Percentiles rank a stretch among this genome's conserved stretches.
These are phyloP conservation scores for Psilocybe subaeruginosa DNA, from an alignment of 768 basidiomycete genomes.

Conservation along the genomic window DNA sequence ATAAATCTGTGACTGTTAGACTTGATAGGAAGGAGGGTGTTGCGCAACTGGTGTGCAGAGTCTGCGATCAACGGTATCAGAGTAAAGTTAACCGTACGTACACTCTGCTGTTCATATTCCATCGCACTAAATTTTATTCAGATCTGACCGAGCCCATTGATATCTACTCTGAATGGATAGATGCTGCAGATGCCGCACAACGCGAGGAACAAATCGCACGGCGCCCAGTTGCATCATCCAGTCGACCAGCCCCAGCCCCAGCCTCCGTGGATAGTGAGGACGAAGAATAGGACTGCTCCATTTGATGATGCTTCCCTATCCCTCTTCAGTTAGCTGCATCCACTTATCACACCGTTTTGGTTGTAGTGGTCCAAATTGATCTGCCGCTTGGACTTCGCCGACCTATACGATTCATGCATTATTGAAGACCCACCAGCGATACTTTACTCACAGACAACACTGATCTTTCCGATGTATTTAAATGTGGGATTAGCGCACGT, in stretches of 20 bases:
- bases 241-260: constrained; percentile 49
- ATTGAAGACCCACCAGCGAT: too few species aligned
- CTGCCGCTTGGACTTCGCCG: neutral
- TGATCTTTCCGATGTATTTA: too few species aligned
- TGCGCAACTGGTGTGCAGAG: constrained; percentile 78
- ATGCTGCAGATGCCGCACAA: constrained; percentile 84
- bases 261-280: constrained; percentile 53
- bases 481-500: too few species aligned
- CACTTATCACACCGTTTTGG: neutral
- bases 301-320: neutral
- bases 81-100: constrained; percentile 80
- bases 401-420: neutral
- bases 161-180: constrained; percentile 92
- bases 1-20: constrained; percentile 85
- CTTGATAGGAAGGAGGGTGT: constrained; percentile 86
- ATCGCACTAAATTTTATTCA: constrained; percentile 30
- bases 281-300: constrained; percentile 29
- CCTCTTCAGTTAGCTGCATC: neutral
- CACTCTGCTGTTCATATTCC: constrained; percentile 8
- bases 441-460: too few species aligned
- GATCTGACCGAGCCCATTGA: constrained; percentile 88
- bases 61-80: constrained; percentile 87
- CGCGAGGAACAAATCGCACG: constrained; percentile 56
- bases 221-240: constrained; percentile 61
- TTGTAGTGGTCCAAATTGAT: neutral